Evolutionary conservation across 129 eudicot species (phyloP).

Genomic region (Deinandra increscens): DNA sequence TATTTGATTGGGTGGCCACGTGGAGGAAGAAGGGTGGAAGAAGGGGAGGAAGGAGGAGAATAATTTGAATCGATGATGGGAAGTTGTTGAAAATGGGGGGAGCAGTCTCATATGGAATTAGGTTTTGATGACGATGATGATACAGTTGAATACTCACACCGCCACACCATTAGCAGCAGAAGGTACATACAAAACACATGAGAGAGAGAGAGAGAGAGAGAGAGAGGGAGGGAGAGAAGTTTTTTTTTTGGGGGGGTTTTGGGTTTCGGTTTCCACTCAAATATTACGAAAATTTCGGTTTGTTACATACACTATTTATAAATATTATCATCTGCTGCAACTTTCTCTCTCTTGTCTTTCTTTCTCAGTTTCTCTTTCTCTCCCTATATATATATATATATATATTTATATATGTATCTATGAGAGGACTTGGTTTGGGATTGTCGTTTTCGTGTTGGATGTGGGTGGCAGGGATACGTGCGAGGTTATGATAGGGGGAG

Average conservation of each 20-base stretch:
- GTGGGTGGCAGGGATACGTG: conserved; percentile 7
- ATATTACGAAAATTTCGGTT: conserved; percentile 7
- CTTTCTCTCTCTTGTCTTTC: not conserved
- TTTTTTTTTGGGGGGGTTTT: conserved; percentile 14
- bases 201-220: conserved; percentile 9
- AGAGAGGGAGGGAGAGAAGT: too few relatives aligned
- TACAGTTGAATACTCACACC: conserved; percentile 14
- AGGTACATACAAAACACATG: conserved; percentile 33
- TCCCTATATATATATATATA: not conserved
- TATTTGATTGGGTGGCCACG: conserved; percentile 15
- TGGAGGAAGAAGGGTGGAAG: conserved; percentile 25
- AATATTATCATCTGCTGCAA: not conserved
- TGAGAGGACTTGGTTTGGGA: not conserved
- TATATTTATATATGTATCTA: not conserved
- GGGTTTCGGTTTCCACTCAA: conserved; percentile 6
- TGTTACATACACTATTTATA: conserved; percentile 30
- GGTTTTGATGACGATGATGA: conserved; percentile 7
- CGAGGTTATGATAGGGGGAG: not conserved
- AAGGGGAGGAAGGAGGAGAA: conserved; percentile 25
- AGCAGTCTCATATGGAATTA: conserved; percentile 40
- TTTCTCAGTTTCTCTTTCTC: conserved; percentile 4
- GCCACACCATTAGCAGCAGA: conserved; percentile 26
- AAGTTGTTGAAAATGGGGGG: conserved; percentile 20
- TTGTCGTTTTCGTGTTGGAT: conserved; percentile 14
- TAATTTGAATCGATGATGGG: conserved; percentile 25